Base-by-base conservation (phyloP, 345 rosid species). In the Pistacia vera region DNA sequence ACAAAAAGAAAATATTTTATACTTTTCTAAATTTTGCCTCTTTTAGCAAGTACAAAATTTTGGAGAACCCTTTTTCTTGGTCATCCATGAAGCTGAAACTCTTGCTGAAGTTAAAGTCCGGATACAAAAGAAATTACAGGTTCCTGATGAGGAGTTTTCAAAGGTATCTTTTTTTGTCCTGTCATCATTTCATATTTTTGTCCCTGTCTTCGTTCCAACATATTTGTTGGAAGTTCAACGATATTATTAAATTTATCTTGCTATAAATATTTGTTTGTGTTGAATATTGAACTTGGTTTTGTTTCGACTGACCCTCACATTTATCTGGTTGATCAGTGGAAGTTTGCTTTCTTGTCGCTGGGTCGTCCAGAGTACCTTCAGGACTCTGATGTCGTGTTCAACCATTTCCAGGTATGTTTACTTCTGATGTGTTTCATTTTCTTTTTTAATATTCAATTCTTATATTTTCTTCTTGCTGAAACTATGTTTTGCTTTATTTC, bases 21-120 rank as follows among this genome's bases (percentile, higher is more conserved):
- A 25, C 59, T 0, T 54, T 66, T 54, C 76, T 73, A 18, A 69
- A 64, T 60, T 77, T 55, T 62, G 62, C 68, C 76, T 72, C 57
- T 75, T 18, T 77, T 87, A 96, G 95, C 97, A 96, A 85, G 88
- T 96, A 49, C 97, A 93, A 68, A 92, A 93, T 78, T 96, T 96
- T 63, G 99, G 99, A 4, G 99, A 96, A 74, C 99, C 99, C 13
- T 96, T 96, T 85, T 91, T 96, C 85, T 80, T 93, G 85, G 97
- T 92, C 49, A 91, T 96, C 82, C 97, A 81, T 75, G 99, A 93
- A 78, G 95, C 92, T 74, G 99, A 96, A 84, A 93, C 91, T 35
- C 82, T 96, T 72, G 88, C 90, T 80, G 97, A 91, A 77, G 87
- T 90, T 30, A 96, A 92, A 84, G 75, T 66, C 54, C 91, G 97